phyloP scores from a whole-genome alignment of 2,329 filamentous ascomycete species.

The Nemania serpens region DNA sequence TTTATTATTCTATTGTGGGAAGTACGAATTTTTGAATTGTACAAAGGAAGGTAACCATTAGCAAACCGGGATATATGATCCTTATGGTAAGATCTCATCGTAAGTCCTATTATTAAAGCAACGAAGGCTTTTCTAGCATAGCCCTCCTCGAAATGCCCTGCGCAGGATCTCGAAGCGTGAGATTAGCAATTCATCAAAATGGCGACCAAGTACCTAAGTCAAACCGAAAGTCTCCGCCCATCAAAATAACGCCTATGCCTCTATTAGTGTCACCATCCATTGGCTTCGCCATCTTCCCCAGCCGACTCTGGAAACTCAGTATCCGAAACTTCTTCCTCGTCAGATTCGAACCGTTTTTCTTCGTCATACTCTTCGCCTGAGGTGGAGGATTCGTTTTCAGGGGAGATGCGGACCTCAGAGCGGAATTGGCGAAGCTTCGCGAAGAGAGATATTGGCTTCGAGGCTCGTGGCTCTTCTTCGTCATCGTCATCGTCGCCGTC shows the following conservation, averaged over 20 bases:
- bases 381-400: conserved; percentile 9
- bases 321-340: conserved; percentile 10
- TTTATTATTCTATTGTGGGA: no score
- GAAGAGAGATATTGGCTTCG: conserved; percentile 20
- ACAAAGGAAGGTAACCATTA: no score
- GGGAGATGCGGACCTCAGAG: conserved; percentile 24
- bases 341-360: conserved; percentile 9
- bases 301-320: conserved; percentile 25
- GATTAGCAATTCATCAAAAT: background rate
- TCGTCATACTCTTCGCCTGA: conserved; percentile 21
- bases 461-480: background rate
- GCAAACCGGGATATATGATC: no score
- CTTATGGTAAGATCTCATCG: no score
- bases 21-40: no score
- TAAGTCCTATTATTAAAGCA: no score
- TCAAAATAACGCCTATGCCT: background rate
- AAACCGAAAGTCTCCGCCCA: background rate
- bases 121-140: background rate
- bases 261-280: conserved; percentile 11
- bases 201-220: background rate
- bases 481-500: conserved; percentile 13
- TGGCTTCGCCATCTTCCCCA: conserved; percentile 17
- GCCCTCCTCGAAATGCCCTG: background rate
- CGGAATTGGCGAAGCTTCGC: conserved; percentile 26
- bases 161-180: background rate